Base-by-base conservation (phyloP, 148 eudicot genomes). In the Pharnaceum exiguum region DNA sequence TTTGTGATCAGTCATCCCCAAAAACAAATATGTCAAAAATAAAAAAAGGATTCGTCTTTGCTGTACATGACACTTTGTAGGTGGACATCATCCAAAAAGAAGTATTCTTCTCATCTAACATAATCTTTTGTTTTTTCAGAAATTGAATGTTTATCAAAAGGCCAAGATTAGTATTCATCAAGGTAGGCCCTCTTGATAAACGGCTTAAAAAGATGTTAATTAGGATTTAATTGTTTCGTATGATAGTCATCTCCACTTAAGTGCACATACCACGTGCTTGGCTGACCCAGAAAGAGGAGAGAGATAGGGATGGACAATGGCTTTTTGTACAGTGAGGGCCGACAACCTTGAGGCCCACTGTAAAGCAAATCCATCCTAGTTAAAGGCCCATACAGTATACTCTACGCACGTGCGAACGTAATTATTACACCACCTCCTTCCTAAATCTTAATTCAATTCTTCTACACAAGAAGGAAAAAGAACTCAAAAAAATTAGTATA, bases 311-410 rank as follows among this genome's bases (percentile, higher is more conserved):
- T 45, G 66, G 43, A 26, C 30, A 39, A 66, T 36, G 49, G 63
- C 60, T 31, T 55, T 76, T 73, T 71, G 42, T 51, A 32, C 51
- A 18, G 33, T 25, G 19, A 51, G 73, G 71, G 65, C 70, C 74
- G 83, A 78, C 79, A 81, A 13, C 19, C 11, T 8, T 6, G 7
- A 50, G 77, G 71, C 79, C 86, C 70, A 72, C 76, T 64, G 44
- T 60, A 75, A 78, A 65, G 77, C 22, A 30, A 51, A 46, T 56
- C 63, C 57, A 55, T 38, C 43, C 40, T 28, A 24, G 36, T 17
- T 13, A 57, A 62, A 74, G 55, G 51, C 60, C 57, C 75, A 62
- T 55, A 70, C 48, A 40, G 35, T 35, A 26, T 55, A 27, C 30
- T 46, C 50, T 3, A 21, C 77, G 70, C 86, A 80, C 79, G 77